Evolutionary conservation across 2,329 filamentous ascomycete species (phyloP).

Genomic region (Dactylonectria macrodidyma): DNA sequence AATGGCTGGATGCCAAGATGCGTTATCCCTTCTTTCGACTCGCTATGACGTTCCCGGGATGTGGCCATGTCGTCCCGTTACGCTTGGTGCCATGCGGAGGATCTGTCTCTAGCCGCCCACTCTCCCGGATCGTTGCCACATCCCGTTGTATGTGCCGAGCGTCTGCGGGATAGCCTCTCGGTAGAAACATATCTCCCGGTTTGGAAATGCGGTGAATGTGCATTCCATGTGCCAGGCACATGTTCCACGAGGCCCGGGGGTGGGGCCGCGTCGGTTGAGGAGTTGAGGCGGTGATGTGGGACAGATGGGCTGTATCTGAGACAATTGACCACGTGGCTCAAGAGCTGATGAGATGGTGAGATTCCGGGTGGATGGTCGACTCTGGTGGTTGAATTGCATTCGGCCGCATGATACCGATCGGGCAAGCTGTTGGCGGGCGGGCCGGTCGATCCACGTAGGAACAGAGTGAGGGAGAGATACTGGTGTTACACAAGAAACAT

Average conservation of each 20-base stretch:
- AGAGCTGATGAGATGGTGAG: constrained; percentile 38
- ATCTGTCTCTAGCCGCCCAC: constrained; percentile 54
- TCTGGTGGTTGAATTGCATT: background rate
- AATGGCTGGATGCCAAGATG: constrained; percentile 44
- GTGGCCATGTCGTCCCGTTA: constrained; percentile 48
- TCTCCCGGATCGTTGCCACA: constrained; percentile 49
- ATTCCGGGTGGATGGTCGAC: constrained; percentile 7
- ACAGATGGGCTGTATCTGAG: constrained; percentile 42
- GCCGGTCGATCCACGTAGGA: constrained; percentile 18
- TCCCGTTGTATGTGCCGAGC: constrained; percentile 45
- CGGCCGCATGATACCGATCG: background rate
- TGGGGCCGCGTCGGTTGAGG: constrained; percentile 28
- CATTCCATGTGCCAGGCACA: constrained; percentile 34
- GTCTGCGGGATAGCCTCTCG: constrained; percentile 28
- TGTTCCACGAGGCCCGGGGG: constrained; percentile 31
- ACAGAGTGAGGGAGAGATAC: constrained; percentile 22
- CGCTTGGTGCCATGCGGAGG: constrained; percentile 46
- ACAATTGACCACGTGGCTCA: constrained; percentile 43
- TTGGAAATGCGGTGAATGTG: constrained; percentile 26
- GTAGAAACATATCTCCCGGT: constrained; percentile 28
- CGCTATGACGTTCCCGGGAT: constrained; percentile 46
- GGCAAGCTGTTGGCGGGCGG: constrained; percentile 5
- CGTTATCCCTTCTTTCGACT: constrained; percentile 55
- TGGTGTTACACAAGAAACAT: constrained; percentile 27
- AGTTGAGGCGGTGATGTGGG: constrained; percentile 40